phyloP scores from a whole-genome alignment of 2,329 filamentous ascomycete genomes.

The Cladosporium sphaerospermum region DNA sequence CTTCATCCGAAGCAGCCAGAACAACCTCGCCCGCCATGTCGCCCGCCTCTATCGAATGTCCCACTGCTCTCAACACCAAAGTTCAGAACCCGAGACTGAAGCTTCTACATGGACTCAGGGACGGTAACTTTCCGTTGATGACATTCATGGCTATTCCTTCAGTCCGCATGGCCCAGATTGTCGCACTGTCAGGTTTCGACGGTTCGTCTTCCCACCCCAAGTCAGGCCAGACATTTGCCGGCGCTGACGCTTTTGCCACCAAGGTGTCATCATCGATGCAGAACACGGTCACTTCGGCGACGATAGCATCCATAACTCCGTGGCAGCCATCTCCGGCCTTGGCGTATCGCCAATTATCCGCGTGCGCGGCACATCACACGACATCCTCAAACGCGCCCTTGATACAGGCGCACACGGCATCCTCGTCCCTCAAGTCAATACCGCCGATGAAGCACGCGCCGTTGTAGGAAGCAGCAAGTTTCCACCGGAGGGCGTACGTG shows the following conservation, averaged over 20 bases:
- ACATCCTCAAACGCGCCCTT: conserved; percentile 54
- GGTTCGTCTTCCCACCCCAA: conserved; percentile 26
- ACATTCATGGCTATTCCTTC: conserved; percentile 44
- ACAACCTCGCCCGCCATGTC: not conserved
- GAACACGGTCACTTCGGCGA: conserved; percentile 53
- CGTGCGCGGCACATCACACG: conserved; percentile 49
- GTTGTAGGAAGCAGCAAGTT: conserved; percentile 50
- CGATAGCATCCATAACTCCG: conserved; percentile 48
- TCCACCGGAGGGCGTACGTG: conserved; percentile 45
- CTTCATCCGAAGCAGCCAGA: not conserved
- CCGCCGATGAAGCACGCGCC: conserved; percentile 21
- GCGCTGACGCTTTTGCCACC: not conserved
- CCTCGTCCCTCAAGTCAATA: conserved; percentile 29
- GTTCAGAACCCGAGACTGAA: conserved; percentile 37
- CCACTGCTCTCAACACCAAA: conserved; percentile 16
- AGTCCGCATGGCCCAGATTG: conserved; percentile 44
- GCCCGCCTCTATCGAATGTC: not conserved
- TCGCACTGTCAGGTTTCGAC: conserved; percentile 59
- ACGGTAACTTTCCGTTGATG: conserved; percentile 31
- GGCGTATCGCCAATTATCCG: conserved; percentile 38
- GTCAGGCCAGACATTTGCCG: not conserved
- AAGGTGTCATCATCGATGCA: conserved; percentile 53
- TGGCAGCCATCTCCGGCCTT: conserved; percentile 38
- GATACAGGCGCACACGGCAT: conserved; percentile 53
- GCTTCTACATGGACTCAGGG: conserved; percentile 40